phyloP scores from a whole-genome alignment of 2,329 filamentous ascomycete genomes.

The Lasiodiplodia hormozganensis region DNA sequence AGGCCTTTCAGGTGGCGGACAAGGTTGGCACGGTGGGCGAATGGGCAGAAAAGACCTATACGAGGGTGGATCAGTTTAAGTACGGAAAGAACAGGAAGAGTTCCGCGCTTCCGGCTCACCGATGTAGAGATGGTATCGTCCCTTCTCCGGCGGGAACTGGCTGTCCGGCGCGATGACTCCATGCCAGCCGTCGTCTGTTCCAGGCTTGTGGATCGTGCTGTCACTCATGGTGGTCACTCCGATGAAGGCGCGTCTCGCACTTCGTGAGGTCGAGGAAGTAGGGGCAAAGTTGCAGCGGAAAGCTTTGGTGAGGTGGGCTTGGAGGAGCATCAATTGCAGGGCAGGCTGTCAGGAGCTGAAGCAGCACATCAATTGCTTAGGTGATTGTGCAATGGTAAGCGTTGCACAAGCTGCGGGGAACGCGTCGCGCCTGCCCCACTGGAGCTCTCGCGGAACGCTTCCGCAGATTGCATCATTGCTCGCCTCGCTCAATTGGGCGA shows the following conservation, averaged over 20 bases:
- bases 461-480: conserved; percentile 4
- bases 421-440: conserved; percentile 12
- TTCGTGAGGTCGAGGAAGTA: neutral
- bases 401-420: neutral
- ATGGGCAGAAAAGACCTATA: conserved; percentile 69
- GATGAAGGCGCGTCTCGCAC: neutral
- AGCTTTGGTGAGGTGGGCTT: neutral
- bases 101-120: conserved; percentile 39
- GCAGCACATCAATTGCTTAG: neutral
- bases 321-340: conserved; percentile 2
- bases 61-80: neutral
- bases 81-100: neutral
- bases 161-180: conserved; percentile 56
- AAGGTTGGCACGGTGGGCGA: conserved; percentile 67
- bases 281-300: neutral
- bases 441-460: conserved; percentile 10
- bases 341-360: neutral
- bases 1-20: conserved; percentile 66
- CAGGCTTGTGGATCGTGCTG: conserved; percentile 42
- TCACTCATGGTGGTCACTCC: conserved; percentile 21
- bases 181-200: conserved; percentile 58
- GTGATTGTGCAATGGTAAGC: conserved; percentile 18
- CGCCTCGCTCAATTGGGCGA: neutral
- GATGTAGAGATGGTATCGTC: conserved; percentile 64
- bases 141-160: conserved; percentile 58